These are phyloP conservation scores for Hyaloperonospora brassicae DNA, from an alignment of 352 stramenopile genomes.

Conservation along the genomic window DNA sequence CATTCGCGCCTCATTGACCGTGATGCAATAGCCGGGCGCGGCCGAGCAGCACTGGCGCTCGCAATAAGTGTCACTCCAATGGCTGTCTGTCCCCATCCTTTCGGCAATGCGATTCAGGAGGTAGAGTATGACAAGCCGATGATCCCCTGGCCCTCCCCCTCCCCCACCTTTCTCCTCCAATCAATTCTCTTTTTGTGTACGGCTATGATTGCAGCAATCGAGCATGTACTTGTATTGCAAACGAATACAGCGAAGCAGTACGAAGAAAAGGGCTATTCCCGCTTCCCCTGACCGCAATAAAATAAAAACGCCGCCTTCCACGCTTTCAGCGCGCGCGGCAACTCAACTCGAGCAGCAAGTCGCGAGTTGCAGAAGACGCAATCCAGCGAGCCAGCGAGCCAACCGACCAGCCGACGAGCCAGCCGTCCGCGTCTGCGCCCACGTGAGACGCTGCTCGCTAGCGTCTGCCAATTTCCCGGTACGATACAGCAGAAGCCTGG, in stretches of 20 bases:
- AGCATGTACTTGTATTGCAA: constrained; percentile 2
- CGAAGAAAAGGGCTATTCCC: constrained; percentile 19
- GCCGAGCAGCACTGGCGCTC: no score
- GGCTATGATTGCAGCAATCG: constrained; percentile 5
- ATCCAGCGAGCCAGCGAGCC: neutral
- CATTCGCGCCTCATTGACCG: no score
- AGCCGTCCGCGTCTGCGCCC: no score
- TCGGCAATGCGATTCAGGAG: constrained; percentile 13
- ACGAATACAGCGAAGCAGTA: constrained; percentile 2
- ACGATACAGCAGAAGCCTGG: neutral
- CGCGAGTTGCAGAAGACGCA: constrained; percentile 19
- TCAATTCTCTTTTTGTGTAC: constrained; percentile 23
- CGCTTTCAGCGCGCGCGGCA: constrained; percentile 14
- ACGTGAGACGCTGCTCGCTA: neutral
- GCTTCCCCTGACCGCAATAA: constrained; percentile 18
- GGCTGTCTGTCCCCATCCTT: no score
- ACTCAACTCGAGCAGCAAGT: constrained; percentile 23
- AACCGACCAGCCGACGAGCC: neutral
- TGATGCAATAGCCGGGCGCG: no score
- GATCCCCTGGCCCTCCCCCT: constrained; percentile 40
- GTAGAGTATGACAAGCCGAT: constrained; percentile 11
- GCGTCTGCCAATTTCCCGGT: constrained; percentile 9
- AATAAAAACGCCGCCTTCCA: constrained; percentile 6
- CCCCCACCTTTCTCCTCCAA: constrained; percentile 50
- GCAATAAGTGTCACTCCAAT: no score